A percentile compares a stretch with the other conserved stretches of the same genome.
Evolutionary conservation across 805 yeast genomes (phyloP).

Genomic region (Monosporozyma aerobia): DNA sequence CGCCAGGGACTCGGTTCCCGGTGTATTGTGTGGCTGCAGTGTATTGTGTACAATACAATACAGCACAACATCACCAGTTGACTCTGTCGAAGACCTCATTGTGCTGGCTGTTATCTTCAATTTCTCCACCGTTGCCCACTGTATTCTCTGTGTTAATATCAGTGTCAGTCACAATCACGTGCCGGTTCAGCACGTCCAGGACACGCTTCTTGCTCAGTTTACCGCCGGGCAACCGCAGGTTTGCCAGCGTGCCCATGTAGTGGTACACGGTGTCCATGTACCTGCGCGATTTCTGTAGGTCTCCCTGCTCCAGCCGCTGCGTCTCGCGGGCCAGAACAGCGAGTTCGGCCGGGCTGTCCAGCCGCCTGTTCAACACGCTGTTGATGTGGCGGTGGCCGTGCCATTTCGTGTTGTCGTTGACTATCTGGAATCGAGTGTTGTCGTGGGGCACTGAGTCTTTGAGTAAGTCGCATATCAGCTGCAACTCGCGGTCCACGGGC

Average conservation of each 20-base stretch:
- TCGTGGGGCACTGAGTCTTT: too few species aligned
- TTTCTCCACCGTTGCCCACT: too few species aligned
- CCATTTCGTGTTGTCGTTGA: neutral
- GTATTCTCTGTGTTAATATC: too few species aligned
- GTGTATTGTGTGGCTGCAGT: too few species aligned
- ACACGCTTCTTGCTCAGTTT: neutral
- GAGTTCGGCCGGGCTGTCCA: constrained; percentile 20
- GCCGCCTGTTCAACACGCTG: neutral
- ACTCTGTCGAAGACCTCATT: too few species aligned
- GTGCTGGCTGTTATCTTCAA: too few species aligned
- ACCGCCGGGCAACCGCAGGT: neutral
- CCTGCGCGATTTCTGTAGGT: constrained; percentile 10
- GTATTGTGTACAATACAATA: too few species aligned
- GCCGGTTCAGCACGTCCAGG: neutral
- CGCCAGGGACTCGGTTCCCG: neutral
- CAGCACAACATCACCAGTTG: too few species aligned
- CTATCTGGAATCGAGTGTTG: neutral
- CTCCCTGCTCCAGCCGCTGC: constrained; percentile 8
- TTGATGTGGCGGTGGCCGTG: neutral
- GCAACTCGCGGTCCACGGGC: neutral
- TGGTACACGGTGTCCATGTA: constrained; percentile 12
- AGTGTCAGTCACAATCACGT: too few species aligned
- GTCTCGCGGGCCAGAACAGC: constrained; percentile 4
- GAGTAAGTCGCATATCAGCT: neutral
- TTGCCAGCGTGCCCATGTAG: constrained; percentile 4